Conservation (phyloP, 2,329 filamentous ascomycete genomes). For the Monosporascus cannonballus region DNA sequence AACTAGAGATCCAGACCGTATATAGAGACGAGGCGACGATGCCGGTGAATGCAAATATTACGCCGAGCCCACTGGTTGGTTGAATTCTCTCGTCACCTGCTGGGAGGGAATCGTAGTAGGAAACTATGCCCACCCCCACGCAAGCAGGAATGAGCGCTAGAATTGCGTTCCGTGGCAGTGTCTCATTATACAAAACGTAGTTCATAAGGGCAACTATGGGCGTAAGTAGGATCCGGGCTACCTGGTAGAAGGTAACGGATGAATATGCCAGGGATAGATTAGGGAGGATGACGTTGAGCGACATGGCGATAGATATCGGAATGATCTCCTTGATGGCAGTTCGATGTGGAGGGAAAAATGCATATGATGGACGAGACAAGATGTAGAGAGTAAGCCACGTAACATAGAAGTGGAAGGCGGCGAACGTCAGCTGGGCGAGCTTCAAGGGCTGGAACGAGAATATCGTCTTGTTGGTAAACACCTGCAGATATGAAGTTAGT, state of each 20-base stretch:
- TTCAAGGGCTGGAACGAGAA: conserved; percentile 58
- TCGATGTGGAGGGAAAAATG: conserved; percentile 52
- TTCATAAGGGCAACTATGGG: conserved; percentile 61
- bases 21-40: conserved; percentile 62
- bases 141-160: conserved; percentile 55
- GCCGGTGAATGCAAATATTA: conserved; percentile 57
- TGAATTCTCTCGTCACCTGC: conserved; percentile 40
- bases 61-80: conserved; percentile 52
- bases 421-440: conserved; percentile 59
- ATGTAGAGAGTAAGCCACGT: conserved; percentile 58
- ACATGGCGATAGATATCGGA: conserved; percentile 61
- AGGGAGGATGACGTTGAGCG: conserved; percentile 62
- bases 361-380: conserved; percentile 52
- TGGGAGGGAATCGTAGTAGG: conserved; percentile 60
- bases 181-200: conserved; percentile 52
- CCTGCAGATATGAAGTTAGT: conserved; percentile 31
- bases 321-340: conserved; percentile 51
- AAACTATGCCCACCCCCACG: conserved; percentile 58
- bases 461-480: conserved; percentile 66
- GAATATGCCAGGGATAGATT: conserved; percentile 64
- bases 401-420: conserved; percentile 62
- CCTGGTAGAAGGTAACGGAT: conserved; percentile 64
- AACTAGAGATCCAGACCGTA: conserved; percentile 62
- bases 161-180: conserved; percentile 48
- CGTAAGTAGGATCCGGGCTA: conserved; percentile 61